These are phyloP conservation scores for Irpex rosettiformis DNA, from an alignment of 1,284 basidiomycete species.

Conservation along the genomic window DNA sequence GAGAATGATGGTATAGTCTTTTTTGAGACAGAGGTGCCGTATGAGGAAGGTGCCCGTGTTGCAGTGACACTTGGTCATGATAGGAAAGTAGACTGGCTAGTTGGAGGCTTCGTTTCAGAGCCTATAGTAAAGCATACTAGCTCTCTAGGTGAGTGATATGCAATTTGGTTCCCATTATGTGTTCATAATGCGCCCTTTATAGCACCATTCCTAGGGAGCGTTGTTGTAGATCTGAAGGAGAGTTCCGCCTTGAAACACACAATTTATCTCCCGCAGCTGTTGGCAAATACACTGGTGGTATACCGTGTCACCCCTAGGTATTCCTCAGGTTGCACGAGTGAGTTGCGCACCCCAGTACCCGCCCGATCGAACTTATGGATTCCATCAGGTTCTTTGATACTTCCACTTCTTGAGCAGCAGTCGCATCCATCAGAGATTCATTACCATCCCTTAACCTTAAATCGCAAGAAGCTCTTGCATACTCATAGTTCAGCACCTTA, in stretches of 20 bases:
- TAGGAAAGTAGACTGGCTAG: conserved; percentile 47
- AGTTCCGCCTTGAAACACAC: conserved; percentile 18
- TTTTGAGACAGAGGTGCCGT: conserved; percentile 48
- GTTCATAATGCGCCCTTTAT: conserved; percentile 1
- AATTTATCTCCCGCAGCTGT: conserved; percentile 33
- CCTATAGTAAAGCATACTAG: conserved; percentile 31
- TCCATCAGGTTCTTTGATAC: conserved; percentile 41
- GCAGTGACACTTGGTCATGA: conserved; percentile 43
- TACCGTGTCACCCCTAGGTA: conserved; percentile 45
- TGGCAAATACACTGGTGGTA: conserved; percentile 59
- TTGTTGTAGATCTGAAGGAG: conserved; percentile 33
- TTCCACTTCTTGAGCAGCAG: conserved; percentile 56
- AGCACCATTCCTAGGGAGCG: conserved; percentile 21
- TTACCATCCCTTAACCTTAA: conserved; percentile 51
- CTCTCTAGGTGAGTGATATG: conserved; percentile 43
- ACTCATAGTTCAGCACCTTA: conserved; percentile 73
- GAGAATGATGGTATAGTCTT: conserved; percentile 71
- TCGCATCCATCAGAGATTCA: conserved; percentile 64
- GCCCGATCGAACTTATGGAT: conserved; percentile 8
- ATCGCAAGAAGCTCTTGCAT: conserved; percentile 54
- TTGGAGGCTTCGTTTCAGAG: conserved; percentile 44
- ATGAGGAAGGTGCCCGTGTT: conserved; percentile 35
- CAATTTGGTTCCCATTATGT: not conserved
- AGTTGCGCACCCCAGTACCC: not conserved
- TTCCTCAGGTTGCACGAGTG: conserved; percentile 18